These are phyloP conservation scores for Aurifilum marmelostoma DNA, from an alignment of 2,329 filamentous ascomycete genomes.

Conservation along the genomic window DNA sequence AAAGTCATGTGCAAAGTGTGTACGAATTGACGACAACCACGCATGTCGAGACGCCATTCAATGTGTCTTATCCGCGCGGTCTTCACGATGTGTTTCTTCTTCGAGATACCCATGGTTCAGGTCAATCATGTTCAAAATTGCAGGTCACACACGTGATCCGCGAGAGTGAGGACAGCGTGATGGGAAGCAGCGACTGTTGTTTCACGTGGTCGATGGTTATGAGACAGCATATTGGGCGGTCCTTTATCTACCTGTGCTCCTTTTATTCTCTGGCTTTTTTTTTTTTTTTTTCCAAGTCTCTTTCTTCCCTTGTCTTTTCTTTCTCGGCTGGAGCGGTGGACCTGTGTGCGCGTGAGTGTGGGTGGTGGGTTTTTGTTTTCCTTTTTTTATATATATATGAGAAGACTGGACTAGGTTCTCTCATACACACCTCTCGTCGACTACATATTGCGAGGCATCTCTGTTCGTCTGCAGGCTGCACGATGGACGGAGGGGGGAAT, in stretches of 20 bases:
- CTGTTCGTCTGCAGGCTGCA: not conserved
- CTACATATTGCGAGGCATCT: not conserved
- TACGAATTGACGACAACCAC: constrained; percentile 5
- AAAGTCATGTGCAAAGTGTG: not conserved
- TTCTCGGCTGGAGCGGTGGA: not conserved
- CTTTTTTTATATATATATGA: too few relatives aligned
- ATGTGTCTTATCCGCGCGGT: not conserved
- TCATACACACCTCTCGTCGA: not conserved
- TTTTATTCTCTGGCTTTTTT: not conserved
- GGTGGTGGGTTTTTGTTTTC: too few relatives aligned
- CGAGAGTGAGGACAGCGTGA: not conserved
- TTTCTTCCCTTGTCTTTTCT: not conserved
- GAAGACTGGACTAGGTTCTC: not conserved
- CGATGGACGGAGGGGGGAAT: not conserved
- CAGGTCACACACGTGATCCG: not conserved
- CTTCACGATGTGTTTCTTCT: constrained; percentile 7
- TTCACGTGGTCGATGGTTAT: not conserved
- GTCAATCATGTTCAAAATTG: not conserved
- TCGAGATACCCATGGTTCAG: constrained; percentile 10
- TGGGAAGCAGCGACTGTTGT: constrained; percentile 5
- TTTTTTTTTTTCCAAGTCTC: not conserved
- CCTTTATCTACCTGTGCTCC: too few relatives aligned
- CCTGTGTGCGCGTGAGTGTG: not conserved
- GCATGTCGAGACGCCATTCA: constrained; percentile 4
- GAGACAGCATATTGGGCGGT: not conserved